Percentiles rank a stretch among this genome's conserved stretches.
Conservation (phyloP, 2,329 filamentous ascomycete genomes). For the Arthrobotrys conoides region DNA sequence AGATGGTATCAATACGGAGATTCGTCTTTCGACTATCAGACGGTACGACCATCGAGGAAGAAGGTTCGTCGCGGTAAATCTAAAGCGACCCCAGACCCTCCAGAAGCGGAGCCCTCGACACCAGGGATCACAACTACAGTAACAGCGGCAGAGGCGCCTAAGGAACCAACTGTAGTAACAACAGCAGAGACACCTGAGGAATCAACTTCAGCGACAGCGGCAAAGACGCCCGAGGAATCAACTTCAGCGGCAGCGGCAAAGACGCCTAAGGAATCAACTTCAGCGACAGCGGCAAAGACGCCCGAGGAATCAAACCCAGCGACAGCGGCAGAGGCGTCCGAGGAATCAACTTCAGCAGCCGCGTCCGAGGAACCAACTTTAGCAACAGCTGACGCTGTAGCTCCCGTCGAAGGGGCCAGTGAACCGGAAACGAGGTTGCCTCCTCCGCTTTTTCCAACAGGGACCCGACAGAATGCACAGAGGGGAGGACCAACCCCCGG, state of each 20-base stretch:
- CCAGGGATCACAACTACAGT: background rate
- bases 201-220: background rate
- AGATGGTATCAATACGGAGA: slow-evolving; percentile 58
- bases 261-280: slow-evolving; percentile 13
- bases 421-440: slow-evolving; percentile 35
- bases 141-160: background rate
- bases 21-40: slow-evolving; percentile 55
- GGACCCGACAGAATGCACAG: slow-evolving; percentile 21
- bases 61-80: slow-evolving; percentile 41
- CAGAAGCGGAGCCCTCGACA: background rate
- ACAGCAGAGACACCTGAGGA: slow-evolving; percentile 14
- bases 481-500: background rate
- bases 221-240: background rate
- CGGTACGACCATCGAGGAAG: slow-evolving; percentile 42
- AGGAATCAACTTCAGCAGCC: slow-evolving; percentile 40
- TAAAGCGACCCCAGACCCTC: slow-evolving; percentile 15
- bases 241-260: background rate
- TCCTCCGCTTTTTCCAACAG: slow-evolving; percentile 27
- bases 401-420: background rate
- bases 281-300: slow-evolving; percentile 34
- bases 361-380: too few relatives aligned
- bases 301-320: background rate
- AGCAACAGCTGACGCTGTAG: slow-evolving; percentile 3
- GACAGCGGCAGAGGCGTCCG: background rate
- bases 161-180: slow-evolving; percentile 36